Evolutionary conservation across 208 protist genomes (phyloP), one percentile per base, ranked within the genome.

Genomic region (Crithidia bombi): DNA sequence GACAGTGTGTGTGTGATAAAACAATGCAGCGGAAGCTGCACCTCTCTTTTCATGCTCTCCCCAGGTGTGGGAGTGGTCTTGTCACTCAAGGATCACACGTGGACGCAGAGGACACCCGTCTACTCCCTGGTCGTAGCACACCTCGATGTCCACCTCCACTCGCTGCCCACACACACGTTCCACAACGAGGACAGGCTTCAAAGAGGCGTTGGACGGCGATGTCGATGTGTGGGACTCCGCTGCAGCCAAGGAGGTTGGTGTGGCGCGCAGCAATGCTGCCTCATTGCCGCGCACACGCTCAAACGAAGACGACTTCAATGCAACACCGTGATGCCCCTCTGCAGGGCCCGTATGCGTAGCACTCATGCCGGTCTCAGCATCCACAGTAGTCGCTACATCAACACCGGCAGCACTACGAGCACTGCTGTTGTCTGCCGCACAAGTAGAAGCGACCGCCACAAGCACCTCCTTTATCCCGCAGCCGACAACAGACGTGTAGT

Each of bases 401-500:
- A 3, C 41, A 36, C 35, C 43, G 28, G 25, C 23, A 33, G 59
- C 56, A 38, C 30, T 38, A n/a, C 28, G 38, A 35, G 38, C 46
- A n/a, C n/a, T n/a, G n/a, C n/a, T n/a, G n/a, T n/a, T n/a, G 35
- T n/a, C 57, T 17, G 3, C 44, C 0, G 46, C 26, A 0, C 46
- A 33, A 10, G 41, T 17, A 17, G 39, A 25, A 7, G 10, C 21
- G 0, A 59, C n/a, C 2, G 70, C 62, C 9, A 90, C 79, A 57
- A 79, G 85, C 15, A 90, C 65, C 41, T 93, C 76, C 43, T 55
- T 76, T 52, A 93, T 72, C 19, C 87, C 87, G 43, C 87, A 93
- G 0, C 87, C 87, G 1, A 65, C 66, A 32, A 93, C 30, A 2
- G 79, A 64, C 19, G 69, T 82, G 68, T 80, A 81, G 62, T 87